Conservation (phyloP, 768 basidiomycete genomes). For the Trametes punicea region DNA sequence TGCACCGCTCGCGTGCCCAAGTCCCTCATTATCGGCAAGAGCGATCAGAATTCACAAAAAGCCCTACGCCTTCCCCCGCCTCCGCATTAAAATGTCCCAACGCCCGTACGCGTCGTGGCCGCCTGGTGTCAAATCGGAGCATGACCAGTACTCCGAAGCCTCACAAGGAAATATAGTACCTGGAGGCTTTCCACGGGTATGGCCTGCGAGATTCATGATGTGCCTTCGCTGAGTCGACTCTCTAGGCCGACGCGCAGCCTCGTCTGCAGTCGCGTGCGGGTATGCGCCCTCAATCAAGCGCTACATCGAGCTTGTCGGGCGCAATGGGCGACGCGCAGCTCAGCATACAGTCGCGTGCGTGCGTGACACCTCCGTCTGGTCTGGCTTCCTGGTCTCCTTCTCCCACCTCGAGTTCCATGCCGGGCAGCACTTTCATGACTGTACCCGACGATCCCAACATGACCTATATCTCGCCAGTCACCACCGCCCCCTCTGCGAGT, state of each 20-base stretch:
- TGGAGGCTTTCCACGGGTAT: slow-evolving; percentile 12
- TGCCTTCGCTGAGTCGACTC: not conserved
- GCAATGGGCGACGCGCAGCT: slow-evolving; percentile 57
- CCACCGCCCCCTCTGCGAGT: slow-evolving; percentile 6
- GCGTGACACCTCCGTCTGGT: slow-evolving; percentile 26
- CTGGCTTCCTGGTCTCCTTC: slow-evolving; percentile 26
- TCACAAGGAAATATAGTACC: slow-evolving; percentile 1
- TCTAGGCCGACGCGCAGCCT: slow-evolving; percentile 9
- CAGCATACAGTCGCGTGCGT: slow-evolving; percentile 24
- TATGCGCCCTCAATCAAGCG: slow-evolving; percentile 19
- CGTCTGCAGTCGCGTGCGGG: slow-evolving; percentile 14
- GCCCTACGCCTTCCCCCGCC: slow-evolving; percentile 3
- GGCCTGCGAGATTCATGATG: not conserved
- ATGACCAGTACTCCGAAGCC: slow-evolving; percentile 14
- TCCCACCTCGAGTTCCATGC: slow-evolving; percentile 18
- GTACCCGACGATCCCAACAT: slow-evolving; percentile 14
- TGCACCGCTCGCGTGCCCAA: slow-evolving; percentile 7
- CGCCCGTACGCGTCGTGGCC: slow-evolving; percentile 20
- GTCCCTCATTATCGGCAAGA: slow-evolving; percentile 7
- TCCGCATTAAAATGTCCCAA: slow-evolving; percentile 19
- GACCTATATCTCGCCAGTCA: slow-evolving; percentile 21
- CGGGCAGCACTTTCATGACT: slow-evolving; percentile 5
- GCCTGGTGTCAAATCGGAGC: slow-evolving; percentile 12
- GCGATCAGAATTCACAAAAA: slow-evolving; percentile 2
- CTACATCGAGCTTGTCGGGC: slow-evolving; percentile 51